Evolutionary conservation across 2,329 filamentous ascomycete species (phyloP).

Genomic region (Leptographium lundbergii): DNA sequence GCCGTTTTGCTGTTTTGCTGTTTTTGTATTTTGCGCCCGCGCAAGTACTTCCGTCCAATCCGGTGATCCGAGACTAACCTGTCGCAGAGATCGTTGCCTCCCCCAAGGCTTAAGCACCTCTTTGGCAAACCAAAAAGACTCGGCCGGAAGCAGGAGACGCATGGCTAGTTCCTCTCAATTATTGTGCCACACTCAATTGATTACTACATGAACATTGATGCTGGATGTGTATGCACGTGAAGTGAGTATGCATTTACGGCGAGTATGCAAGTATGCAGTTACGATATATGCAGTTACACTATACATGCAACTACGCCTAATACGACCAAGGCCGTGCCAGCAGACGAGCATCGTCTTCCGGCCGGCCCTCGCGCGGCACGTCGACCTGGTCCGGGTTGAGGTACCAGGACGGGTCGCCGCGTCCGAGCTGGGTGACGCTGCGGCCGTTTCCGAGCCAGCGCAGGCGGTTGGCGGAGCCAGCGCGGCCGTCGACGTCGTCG

Average conservation of each 20-base stretch:
- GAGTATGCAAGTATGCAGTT: background rate
- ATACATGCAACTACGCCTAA: too few species aligned
- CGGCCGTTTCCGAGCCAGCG: slow-evolving; percentile 30
- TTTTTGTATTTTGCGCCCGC: background rate
- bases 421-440: slow-evolving; percentile 22
- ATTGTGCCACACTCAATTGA: slow-evolving; percentile 15
- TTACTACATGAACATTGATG: background rate
- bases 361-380: slow-evolving; percentile 20
- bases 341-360: slow-evolving; percentile 23
- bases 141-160: background rate
- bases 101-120: slow-evolving; percentile 44
- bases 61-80: background rate
- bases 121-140: background rate
- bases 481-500: slow-evolving; percentile 11
- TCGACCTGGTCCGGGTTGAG: slow-evolving; percentile 25
- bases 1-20: too few species aligned
- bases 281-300: too few species aligned
- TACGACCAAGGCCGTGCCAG: slow-evolving; percentile 24
- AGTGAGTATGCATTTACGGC: too few species aligned
- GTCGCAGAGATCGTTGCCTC: slow-evolving; percentile 43
- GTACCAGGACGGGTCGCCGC: slow-evolving; percentile 26
- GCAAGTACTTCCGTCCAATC: background rate
- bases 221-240: too few species aligned
- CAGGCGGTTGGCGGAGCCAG: slow-evolving; percentile 22
- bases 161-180: slow-evolving; percentile 5